Evolutionary conservation across 2,329 filamentous ascomycete species (phyloP), one percentile per base, ranked within the genome.

Genomic region (Cladophialophora carrionii): DNA sequence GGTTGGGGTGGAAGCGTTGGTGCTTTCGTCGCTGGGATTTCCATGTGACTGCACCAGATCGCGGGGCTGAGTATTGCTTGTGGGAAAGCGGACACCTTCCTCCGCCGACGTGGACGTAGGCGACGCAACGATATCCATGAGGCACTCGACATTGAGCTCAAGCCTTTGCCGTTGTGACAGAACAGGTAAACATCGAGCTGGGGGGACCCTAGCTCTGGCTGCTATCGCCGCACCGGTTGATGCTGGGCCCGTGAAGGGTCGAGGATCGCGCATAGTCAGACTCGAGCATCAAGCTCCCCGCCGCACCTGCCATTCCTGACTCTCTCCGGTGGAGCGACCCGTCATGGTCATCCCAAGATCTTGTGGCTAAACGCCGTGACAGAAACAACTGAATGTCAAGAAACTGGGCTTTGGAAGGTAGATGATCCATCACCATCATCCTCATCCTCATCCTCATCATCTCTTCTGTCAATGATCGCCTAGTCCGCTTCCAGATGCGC

Each of bases 91-190:
- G 43, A 52, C 34, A 60, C 20, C 57, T 63, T 61, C 66, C 62
- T 67, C 62, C 62, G 67, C 67, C 67, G 61, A 61, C 63, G 66
- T 67, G 62, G 69, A 68, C 53, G 69, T 71, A 64, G 70, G 70
- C 41, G 70, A 71, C 34, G 68, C 65, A 59, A 71, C 70, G 53
- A 71, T 66, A 54, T 72, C 70, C 70, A 72, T 72, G 65, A 59
- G 63, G 67, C 48, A 49, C 37, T 64, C 67, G 69, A 71, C 70
- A 71, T 72, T 41, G 68, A 67, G 37, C 51, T 57, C 32, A 34
- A 26, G 57, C n/a, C 29, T 54, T 10, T 52, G 71, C 77, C 29
- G 32, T 37, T 41, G 22, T 82, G 72, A 76, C 97, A 98, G 94
- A 88, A 89, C 9, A 24, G 31, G 46, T 51, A 58, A 29, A 60